Percentiles rank a stretch among this genome's conserved stretches.
These are phyloP conservation scores for Pseudevernia furfuracea DNA, from an alignment of 495 filamentous ascomycete species.

Conservation along the genomic window DNA sequence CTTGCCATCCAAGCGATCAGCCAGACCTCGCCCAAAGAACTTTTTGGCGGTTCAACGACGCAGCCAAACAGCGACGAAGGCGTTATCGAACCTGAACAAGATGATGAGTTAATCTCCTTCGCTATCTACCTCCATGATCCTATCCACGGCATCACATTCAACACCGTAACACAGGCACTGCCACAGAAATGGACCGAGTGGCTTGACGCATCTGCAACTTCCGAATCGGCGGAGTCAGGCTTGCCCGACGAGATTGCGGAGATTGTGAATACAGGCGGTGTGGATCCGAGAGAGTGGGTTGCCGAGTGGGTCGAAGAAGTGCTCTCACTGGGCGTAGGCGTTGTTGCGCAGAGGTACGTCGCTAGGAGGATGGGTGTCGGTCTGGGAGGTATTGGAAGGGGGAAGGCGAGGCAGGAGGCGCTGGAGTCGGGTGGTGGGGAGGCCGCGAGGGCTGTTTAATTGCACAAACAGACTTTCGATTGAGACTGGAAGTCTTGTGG, in stretches of 20 bases:
- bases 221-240: conserved; percentile 28
- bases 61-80: conserved; percentile 45
- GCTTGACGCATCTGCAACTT: conserved; percentile 69
- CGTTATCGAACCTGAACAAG: conserved; percentile 43
- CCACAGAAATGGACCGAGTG: conserved; percentile 83
- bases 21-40: conserved; percentile 50
- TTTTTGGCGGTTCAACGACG: conserved; percentile 55
- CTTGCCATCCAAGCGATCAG: conserved; percentile 81
- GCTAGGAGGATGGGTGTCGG: conserved; percentile 93
- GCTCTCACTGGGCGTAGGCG: conserved; percentile 67
- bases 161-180: conserved; percentile 73
- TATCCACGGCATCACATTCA: conserved; percentile 81
- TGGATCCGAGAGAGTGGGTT: conserved; percentile 94
- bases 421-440: conserved; percentile 72
- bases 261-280: conserved; percentile 79
- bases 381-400: conserved; percentile 59
- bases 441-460: conserved; percentile 58
- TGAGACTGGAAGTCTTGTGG: background rate
- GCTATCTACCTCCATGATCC: conserved; percentile 92
- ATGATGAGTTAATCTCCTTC: conserved; percentile 56
- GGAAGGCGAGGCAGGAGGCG: conserved; percentile 67
- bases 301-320: conserved; percentile 94
- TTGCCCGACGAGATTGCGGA: conserved; percentile 79
- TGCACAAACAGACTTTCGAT: background rate
- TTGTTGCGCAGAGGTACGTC: conserved; percentile 94